Conservation (phyloP, 2,329 filamentous ascomycete species). For the Colletotrichum endophyticum region DNA sequence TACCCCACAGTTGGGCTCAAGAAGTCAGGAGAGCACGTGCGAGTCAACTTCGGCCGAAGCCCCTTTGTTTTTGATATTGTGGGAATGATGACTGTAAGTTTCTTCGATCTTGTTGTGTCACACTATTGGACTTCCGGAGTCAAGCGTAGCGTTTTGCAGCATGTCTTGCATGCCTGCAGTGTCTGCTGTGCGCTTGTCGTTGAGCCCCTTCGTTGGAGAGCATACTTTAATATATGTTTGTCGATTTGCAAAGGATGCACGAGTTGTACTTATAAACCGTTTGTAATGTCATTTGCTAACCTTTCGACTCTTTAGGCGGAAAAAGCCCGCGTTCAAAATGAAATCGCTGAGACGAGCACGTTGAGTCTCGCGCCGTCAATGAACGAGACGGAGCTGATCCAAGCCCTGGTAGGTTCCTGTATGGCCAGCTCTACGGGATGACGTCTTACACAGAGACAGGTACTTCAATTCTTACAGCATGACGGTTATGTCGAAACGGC, state of each 20-base stretch:
- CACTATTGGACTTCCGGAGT: not conserved
- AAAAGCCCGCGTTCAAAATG: constrained; percentile 52
- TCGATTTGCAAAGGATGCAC: not conserved
- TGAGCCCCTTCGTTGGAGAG: not conserved
- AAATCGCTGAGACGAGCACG: constrained; percentile 66
- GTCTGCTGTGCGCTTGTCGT: not conserved
- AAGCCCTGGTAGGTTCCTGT: constrained; percentile 67
- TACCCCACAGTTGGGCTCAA: constrained; percentile 73
- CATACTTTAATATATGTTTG: not conserved
- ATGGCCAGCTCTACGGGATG: not conserved
- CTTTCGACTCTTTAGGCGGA: constrained; percentile 32
- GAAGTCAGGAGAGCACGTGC: constrained; percentile 65
- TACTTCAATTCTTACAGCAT: constrained; percentile 87
- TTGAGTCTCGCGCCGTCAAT: constrained; percentile 65
- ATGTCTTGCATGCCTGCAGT: not conserved
- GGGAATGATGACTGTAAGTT: constrained; percentile 74
- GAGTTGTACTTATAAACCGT: not conserved
- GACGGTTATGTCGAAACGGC: constrained; percentile 96
- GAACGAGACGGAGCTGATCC: constrained; percentile 79
- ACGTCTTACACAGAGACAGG: constrained; percentile 35
- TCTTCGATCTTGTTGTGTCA: not conserved
- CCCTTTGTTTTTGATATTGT: constrained; percentile 94
- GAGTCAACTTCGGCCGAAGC: constrained; percentile 71
- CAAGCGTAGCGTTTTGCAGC: not conserved
- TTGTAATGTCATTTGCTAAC: not conserved